Evolutionary conservation across 2,329 filamentous ascomycete species (phyloP).

Genomic region (Paracorniculantispora psalliotae): DNA sequence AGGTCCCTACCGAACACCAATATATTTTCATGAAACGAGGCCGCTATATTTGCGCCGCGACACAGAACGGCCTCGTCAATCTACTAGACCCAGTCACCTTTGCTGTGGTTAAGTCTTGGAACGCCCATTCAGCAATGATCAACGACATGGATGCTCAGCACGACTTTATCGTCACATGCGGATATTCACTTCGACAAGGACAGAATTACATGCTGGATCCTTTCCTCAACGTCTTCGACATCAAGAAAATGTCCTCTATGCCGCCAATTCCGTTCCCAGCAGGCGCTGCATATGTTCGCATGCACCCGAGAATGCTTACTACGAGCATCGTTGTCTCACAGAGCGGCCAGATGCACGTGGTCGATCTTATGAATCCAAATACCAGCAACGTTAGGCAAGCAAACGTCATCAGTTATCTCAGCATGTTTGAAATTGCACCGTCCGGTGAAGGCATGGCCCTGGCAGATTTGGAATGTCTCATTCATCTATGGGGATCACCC

Average conservation of each 20-base stretch:
- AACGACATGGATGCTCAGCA: constrained; percentile 97
- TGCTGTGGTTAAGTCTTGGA: constrained; percentile 78
- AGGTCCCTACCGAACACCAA: constrained; percentile 66
- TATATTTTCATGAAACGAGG: constrained; percentile 92
- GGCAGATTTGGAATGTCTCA: constrained; percentile 69
- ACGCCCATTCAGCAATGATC: constrained; percentile 80
- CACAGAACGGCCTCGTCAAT: constrained; percentile 74
- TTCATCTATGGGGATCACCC: constrained; percentile 86
- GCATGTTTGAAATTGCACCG: constrained; percentile 78
- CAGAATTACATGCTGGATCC: constrained; percentile 78
- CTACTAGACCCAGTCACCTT: constrained; percentile 78
- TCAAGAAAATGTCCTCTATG: constrained; percentile 83
- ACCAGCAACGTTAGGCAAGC: constrained; percentile 80
- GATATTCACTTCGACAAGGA: constrained; percentile 75
- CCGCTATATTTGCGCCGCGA: constrained; percentile 88
- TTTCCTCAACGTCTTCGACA: constrained; percentile 90
- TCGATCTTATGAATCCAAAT: constrained; percentile 91
- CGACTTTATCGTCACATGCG: constrained; percentile 92
- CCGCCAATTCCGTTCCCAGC: constrained; percentile 89
- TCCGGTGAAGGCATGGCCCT: constrained; percentile 83
- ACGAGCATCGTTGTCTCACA: constrained; percentile 92
- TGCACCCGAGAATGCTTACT: constrained; percentile 93
- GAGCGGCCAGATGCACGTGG: constrained; percentile 88
- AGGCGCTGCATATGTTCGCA: constrained; percentile 87
- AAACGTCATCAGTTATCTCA: constrained; percentile 69